Conservation (phyloP, 2,329 filamentous ascomycete genomes). For the Biscogniauxia sp. region DNA sequence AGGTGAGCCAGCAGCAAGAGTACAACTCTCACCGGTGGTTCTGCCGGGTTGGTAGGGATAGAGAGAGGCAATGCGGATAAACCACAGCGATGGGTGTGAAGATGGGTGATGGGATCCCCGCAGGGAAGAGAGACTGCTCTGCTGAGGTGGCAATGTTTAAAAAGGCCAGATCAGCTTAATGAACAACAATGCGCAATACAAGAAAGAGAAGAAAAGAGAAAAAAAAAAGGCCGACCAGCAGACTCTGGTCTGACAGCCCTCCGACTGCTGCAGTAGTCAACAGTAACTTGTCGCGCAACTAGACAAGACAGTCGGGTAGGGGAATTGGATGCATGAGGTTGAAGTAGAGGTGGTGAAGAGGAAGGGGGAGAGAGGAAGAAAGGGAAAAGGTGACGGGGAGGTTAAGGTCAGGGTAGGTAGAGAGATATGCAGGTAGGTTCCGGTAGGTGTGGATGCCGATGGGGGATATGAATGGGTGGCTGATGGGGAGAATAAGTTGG, state of each 20-base stretch:
- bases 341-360: not conserved
- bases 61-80: not conserved
- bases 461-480: not conserved
- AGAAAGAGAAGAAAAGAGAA: not conserved
- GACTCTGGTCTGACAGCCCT: not conserved
- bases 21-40: not conserved
- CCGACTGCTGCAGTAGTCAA: not conserved
- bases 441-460: slow-evolving; percentile 1
- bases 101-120: slow-evolving; percentile 6
- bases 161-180: slow-evolving; percentile 22
- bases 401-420: not conserved
- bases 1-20: not conserved
- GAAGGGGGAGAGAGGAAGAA: not conserved
- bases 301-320: not conserved
- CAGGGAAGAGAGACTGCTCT: not conserved
- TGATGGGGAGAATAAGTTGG: not conserved
- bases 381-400: not conserved
- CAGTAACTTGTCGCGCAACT: not conserved
- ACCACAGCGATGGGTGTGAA: not conserved
- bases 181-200: not conserved
- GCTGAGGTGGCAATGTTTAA: slow-evolving; percentile 3
- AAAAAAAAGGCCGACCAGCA: not conserved
- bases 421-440: slow-evolving; percentile 1
- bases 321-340: not conserved
- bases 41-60: not conserved